Percentiles rank a stretch among this genome's conserved stretches.
phyloP scores from a whole-genome alignment of 768 basidiomycete species.

The Tubosaeta sp. region DNA sequence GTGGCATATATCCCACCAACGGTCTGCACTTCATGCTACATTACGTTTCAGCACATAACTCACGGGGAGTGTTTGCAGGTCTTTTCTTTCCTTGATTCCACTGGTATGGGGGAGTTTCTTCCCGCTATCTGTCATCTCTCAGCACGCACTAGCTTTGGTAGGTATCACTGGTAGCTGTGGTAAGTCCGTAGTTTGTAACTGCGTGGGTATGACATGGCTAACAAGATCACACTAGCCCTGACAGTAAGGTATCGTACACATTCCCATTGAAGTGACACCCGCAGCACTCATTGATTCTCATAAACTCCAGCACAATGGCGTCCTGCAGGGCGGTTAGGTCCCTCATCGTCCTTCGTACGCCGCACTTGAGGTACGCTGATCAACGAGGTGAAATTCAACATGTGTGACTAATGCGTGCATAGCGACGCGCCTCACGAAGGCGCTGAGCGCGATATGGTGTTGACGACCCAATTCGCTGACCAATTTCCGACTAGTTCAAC shows the following conservation, averaged over 20 bases:
- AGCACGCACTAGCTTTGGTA: conserved; percentile 2
- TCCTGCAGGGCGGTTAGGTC: conserved; percentile 15
- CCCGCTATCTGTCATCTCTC: neutral
- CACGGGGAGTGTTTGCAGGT: neutral
- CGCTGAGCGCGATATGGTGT: neutral
- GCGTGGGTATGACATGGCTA: neutral
- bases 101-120: conserved; percentile 1
- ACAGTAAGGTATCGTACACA: conserved; percentile 7
- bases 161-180: conserved; percentile 5
- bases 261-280: neutral
- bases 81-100: conserved; percentile 7
- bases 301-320: conserved; percentile 9
- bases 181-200: neutral
- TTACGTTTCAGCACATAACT: neutral
- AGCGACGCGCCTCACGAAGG: neutral
- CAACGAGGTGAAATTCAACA: neutral
- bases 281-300: neutral
- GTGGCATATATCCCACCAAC: conserved; percentile 10
- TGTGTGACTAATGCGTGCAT: neutral
- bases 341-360: conserved; percentile 2
- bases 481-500: neutral
- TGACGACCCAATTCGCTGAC: conserved; percentile 4
- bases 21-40: neutral
- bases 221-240: conserved; percentile 4
- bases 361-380: neutral